Evolutionary conservation across 768 basidiomycete species (phyloP), one percentile per base, ranked within the genome.

Genomic region (Russula abietina): DNA sequence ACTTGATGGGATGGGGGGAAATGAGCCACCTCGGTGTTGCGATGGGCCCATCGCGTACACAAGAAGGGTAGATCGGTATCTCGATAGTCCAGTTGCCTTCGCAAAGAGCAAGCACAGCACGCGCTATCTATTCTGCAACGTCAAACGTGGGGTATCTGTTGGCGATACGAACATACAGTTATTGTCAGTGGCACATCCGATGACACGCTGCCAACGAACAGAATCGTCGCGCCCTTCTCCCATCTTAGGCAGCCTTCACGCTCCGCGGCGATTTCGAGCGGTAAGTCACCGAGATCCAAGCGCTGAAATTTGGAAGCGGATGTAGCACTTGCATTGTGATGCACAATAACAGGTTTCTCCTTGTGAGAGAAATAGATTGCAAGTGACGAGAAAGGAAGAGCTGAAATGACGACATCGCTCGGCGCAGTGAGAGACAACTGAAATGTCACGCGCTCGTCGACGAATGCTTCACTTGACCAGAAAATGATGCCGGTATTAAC

Each of bases 401-500:
- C 75, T 5, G 81, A 78, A 22, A 91, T 76, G 0, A 77, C 71
- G 14, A 82, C 75, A 4, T 74, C 68, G 0, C 72, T 68, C 0
- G 85, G 83, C 0, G 88, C 81, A 2, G 77, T 73, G 33, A 97
- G 70, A 9, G 79, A 75, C 9, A 97, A 68, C 71, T 98, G 94
- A 73, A 92, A 97, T 0, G 89, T 82, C 0, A 81, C 82, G 3
- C 75, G 71, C 64, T 86, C 81, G 11, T 78, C 81, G 5, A 94
- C 80, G 56, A 80, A 78, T 28, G 84, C 81, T 61, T 84, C 80
- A 0, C 80, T 64, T 9, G 79, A 71, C 88, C 91, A 94, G 72
- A 97, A 98, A 0, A 85, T 79, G 4, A 86, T 74, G 33, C 75
- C 77, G 0, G 84, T 80, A 41, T 84, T 77, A 63, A 94, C 93